These are phyloP conservation scores for Yamadazyma oceani DNA, from an alignment of 1,139 yeast species.

Conservation along the genomic window DNA sequence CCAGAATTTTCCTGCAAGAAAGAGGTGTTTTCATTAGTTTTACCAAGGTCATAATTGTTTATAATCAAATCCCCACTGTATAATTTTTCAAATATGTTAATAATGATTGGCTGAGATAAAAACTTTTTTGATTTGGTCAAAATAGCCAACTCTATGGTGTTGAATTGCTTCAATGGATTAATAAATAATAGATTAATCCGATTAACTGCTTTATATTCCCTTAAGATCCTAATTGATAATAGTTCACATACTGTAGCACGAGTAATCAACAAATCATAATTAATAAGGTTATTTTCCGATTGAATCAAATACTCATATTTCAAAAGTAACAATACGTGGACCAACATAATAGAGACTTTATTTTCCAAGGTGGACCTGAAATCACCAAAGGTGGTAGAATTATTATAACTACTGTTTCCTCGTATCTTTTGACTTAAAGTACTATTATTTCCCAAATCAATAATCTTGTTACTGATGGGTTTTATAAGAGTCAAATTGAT, in stretches of 20 bases:
- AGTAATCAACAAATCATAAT: constrained; percentile 49
- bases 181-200: constrained; percentile 44
- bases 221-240: constrained; percentile 50
- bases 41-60: constrained; percentile 18
- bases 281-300: constrained; percentile 46
- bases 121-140: constrained; percentile 55
- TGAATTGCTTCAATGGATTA: constrained; percentile 40
- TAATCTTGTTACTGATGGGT: constrained; percentile 43
- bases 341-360: constrained; percentile 25
- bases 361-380: constrained; percentile 12
- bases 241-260: constrained; percentile 58
- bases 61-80: constrained; percentile 52
- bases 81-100: constrained; percentile 49
- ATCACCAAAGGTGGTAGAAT: constrained; percentile 12
- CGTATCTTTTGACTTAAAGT: constrained; percentile 11
- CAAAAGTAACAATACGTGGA: constrained; percentile 36
- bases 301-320: constrained; percentile 50
- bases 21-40: constrained; percentile 31
- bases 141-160: constrained; percentile 56
- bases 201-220: constrained; percentile 48
- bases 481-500: constrained; percentile 49
- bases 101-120: constrained; percentile 56
- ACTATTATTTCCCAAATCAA: constrained; percentile 23
- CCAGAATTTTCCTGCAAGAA: constrained; percentile 19
- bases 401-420: constrained; percentile 6